Evolutionary conservation across 2,329 filamentous ascomycete species (phyloP), one percentile per base, ranked within the genome.

Genomic region (Ceratocystis destructans): DNA sequence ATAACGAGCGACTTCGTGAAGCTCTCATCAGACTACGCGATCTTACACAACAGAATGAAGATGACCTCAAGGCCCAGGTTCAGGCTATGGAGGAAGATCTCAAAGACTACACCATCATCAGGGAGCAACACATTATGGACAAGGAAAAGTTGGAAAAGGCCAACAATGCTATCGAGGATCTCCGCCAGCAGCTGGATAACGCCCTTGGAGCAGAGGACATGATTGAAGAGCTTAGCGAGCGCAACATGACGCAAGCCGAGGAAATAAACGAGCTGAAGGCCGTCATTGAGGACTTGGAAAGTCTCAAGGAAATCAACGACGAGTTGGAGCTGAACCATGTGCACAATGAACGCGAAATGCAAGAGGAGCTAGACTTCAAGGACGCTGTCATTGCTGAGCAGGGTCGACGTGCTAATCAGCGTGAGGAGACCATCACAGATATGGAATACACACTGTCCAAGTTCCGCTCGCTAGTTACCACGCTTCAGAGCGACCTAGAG

Each of bases 271-370:
- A 96, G 73, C 82, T 96, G 64, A 87, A 87, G 72, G 85, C 85
- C 20, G 85, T 87, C 6, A 88, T 97, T 68, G 87, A 92, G 69
- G 93, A 97, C 70, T 81, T 97, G 10, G 90, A 96, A 74, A 90
- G 84, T 68, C 78, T 97, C 64, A 92, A 91, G 73, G 93, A 99
- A 73, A 85, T 97, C 71, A 95, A 90, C 71, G 92, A 97, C 72
- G 94, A 99, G 75, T 84, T 99, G 2, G 92, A 96, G 74, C 83
- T 90, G 71, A 96, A 96, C 73, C 92, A 96, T 72, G 84, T 94
- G 3, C 91, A 96, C 73, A 89, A 91, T 45, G 90, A 96, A 74
- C 96, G 93, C 74, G 92, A 97, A 73, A 83, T 99, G 76, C 91
- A 96, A 74, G 89, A 95, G 71, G 92, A 96, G 71, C 83, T 97